phyloP scores from a whole-genome alignment of 352 stramenopile species.

The Globisporangium camurandrum region DNA sequence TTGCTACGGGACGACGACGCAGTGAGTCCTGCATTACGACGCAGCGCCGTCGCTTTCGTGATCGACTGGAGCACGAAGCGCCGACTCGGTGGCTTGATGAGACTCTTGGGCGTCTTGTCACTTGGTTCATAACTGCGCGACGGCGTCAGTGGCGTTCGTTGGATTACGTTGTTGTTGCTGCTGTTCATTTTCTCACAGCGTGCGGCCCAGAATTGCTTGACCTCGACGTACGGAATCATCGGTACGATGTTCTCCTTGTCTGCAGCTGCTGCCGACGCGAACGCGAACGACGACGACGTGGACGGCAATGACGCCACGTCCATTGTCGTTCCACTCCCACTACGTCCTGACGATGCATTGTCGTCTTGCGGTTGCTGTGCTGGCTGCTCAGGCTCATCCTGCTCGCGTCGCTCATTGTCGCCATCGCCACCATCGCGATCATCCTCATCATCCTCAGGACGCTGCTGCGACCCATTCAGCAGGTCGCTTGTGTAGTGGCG shows the following conservation, averaged over 20 bases:
- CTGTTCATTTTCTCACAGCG: not conserved
- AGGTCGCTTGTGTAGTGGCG: conserved; percentile 2
- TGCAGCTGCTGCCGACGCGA: not conserved
- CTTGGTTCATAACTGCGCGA: too few species aligned
- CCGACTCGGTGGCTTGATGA: conserved; percentile 1
- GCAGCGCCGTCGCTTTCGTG: not conserved
- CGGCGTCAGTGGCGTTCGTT: too few species aligned
- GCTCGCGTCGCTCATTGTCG: conserved; percentile 10
- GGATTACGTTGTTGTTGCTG: too few species aligned
- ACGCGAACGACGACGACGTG: not conserved
- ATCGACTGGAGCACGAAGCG: conserved; percentile 1
- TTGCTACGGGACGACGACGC: not conserved
- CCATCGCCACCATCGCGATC: conserved; percentile 10
- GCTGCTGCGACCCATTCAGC: too few species aligned
- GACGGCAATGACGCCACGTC: not conserved
- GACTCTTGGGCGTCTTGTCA: not conserved
- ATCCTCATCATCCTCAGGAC: too few species aligned
- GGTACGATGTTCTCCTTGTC: conserved; percentile 18
- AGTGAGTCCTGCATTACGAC: not conserved
- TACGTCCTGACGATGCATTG: too few species aligned
- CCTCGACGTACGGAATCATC: conserved; percentile 1
- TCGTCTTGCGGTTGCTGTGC: not conserved
- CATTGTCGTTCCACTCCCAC: not conserved
- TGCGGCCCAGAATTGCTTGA: conserved; percentile 10
- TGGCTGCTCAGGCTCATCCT: conserved; percentile 10